Evolutionary conservation across 176 grass and related monocot genomes (phyloP).

Genomic region (Musa troglodytarum): DNA sequence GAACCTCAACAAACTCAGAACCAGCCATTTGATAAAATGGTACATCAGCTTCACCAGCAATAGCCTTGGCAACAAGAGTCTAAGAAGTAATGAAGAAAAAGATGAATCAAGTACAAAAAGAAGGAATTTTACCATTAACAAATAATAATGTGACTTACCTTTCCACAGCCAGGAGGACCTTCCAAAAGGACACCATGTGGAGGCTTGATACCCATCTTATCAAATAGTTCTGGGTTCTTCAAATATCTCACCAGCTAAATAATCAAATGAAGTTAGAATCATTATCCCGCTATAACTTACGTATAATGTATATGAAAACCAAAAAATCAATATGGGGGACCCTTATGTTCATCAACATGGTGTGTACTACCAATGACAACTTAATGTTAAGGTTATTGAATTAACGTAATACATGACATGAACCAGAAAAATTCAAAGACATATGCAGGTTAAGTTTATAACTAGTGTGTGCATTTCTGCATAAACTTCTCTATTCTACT

Average conservation of each 20-base stretch:
- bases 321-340: too few species aligned
- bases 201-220: conserved; percentile 37
- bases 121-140: background rate
- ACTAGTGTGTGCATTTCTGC: too few species aligned
- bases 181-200: conserved; percentile 35
- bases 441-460: too few species aligned
- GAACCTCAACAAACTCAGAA: conserved; percentile 36
- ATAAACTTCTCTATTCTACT: too few species aligned
- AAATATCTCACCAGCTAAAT: conserved; percentile 32
- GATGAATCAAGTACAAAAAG: background rate
- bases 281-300: background rate
- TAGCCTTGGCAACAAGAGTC: conserved; percentile 33
- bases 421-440: too few species aligned
- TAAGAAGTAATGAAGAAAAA: background rate
- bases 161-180: conserved; percentile 35
- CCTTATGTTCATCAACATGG: too few species aligned
- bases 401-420: too few species aligned
- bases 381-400: too few species aligned
- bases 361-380: too few species aligned
- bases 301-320: too few species aligned
- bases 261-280: background rate
- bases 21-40: conserved; percentile 46
- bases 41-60: conserved; percentile 34
- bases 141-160: conserved; percentile 5
- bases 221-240: conserved; percentile 38